Percentiles rank a stretch among this genome's conserved stretches.
These are phyloP conservation scores for Cardiospermum halicacabum DNA, from an alignment of 345 rosid genomes.

Conservation along the genomic window DNA sequence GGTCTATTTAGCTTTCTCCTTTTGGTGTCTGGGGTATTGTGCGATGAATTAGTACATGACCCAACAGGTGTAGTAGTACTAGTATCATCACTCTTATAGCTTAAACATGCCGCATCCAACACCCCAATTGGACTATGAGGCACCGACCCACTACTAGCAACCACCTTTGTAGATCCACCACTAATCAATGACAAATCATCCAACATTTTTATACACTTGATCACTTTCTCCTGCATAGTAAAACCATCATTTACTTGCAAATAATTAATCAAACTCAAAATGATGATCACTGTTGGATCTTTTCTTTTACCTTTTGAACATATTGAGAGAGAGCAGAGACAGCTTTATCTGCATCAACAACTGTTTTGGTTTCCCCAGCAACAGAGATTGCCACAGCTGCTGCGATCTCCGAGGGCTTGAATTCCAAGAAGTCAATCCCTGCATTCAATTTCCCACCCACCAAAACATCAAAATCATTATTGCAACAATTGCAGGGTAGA, in stretches of 20 bases:
- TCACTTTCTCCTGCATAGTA: slow-evolving; percentile 47
- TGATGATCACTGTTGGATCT: slow-evolving; percentile 8
- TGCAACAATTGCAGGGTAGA: slow-evolving; percentile 11
- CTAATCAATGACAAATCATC: slow-evolving; percentile 29
- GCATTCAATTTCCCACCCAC: slow-evolving; percentile 50
- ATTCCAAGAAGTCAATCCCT: slow-evolving; percentile 68
- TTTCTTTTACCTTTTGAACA: slow-evolving; percentile 43
- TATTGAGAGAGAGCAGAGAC: slow-evolving; percentile 38
- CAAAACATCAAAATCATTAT: slow-evolving; percentile 16
- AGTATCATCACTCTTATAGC: slow-evolving; percentile 54
- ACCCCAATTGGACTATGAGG: slow-evolving; percentile 72
- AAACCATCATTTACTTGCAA: slow-evolving; percentile 17
- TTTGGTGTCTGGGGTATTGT: slow-evolving; percentile 33
- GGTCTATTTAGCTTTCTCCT: slow-evolving; percentile 46
- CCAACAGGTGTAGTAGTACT: slow-evolving; percentile 36
- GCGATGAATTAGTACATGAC: slow-evolving; percentile 43
- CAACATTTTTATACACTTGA: slow-evolving; percentile 38
- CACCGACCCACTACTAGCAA: slow-evolving; percentile 27
- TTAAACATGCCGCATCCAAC: slow-evolving; percentile 66
- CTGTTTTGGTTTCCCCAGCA: slow-evolving; percentile 35
- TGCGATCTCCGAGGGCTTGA: slow-evolving; percentile 73
- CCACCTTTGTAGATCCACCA: slow-evolving; percentile 23
- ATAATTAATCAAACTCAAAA: no score
- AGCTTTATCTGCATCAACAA: slow-evolving; percentile 44
- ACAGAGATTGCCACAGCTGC: slow-evolving; percentile 69